phyloP scores from a whole-genome alignment of 371 early-diverging fungal species.

The Mortierella sp. region DNA sequence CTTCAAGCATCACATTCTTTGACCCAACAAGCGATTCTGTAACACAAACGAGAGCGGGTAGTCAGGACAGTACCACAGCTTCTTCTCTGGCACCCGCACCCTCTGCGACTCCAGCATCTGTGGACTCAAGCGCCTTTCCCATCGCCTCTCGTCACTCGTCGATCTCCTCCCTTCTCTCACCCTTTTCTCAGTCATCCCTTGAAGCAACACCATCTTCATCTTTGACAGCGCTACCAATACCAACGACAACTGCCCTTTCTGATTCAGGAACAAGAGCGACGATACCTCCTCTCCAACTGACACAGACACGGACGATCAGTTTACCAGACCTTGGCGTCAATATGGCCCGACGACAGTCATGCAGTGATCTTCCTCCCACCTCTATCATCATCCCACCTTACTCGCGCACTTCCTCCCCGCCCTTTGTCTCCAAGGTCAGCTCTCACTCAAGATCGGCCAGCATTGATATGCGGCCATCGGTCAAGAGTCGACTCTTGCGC shows the following conservation, averaged over 20 bases:
- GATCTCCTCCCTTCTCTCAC: background rate
- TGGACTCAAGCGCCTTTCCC: conserved; percentile 24
- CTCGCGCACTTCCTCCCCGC: conserved; percentile 40
- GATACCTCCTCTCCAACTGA: conserved; percentile 17
- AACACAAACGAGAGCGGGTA: background rate
- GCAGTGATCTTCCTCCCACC: conserved; percentile 53
- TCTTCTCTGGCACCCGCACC: conserved; percentile 20
- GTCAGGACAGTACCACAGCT: conserved; percentile 16
- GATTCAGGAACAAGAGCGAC: background rate
- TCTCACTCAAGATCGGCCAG: conserved; percentile 51
- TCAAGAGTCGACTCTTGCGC: conserved; percentile 53
- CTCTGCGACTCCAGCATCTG: conserved; percentile 13
- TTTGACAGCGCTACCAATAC: background rate
- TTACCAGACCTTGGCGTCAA: conserved; percentile 30
- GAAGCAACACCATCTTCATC: conserved; percentile 3
- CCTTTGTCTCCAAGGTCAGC: conserved; percentile 33
- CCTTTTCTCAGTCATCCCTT: background rate
- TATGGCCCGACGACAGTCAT: conserved; percentile 53
- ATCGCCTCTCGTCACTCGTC: conserved; percentile 34
- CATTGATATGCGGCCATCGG: conserved; percentile 49
- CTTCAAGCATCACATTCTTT: conserved; percentile 1
- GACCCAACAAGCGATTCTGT: background rate
- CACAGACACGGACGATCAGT: conserved; percentile 18
- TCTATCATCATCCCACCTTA: conserved; percentile 54
- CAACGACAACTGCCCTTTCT: background rate